Percentiles rank a stretch among this genome's conserved stretches.
Evolutionary conservation across 441 rosid species (phyloP).

Genomic region (Brassica balearica): DNA sequence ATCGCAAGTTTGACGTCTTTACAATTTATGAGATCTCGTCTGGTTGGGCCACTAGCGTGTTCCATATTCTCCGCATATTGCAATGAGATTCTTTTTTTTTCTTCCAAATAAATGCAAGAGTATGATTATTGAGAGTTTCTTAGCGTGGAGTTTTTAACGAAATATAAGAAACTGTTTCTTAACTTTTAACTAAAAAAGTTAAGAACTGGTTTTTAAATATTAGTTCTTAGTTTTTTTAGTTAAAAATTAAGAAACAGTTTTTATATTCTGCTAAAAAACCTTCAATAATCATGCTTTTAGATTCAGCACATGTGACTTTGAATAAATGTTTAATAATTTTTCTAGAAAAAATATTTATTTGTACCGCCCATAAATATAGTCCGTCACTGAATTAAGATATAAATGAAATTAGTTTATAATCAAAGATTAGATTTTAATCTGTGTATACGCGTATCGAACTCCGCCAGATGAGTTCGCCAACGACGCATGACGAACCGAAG

Average conservation of each 20-base stretch:
- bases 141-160: no score
- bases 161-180: no score
- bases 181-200: no score
- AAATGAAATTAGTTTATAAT: neutral
- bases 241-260: no score
- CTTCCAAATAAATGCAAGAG: neutral
- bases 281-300: neutral
- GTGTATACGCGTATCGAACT: no score
- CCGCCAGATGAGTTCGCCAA: no score
- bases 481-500: no score
- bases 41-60: slow-evolving; percentile 32
- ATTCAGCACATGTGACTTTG: slow-evolving; percentile 24
- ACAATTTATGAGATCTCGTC: slow-evolving; percentile 19
- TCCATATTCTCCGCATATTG: slow-evolving; percentile 34
- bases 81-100: neutral
- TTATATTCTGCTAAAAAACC: no score
- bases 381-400: neutral
- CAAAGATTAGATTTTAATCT: neutral
- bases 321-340: neutral
- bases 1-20: neutral
- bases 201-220: no score
- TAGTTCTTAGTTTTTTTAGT: no score
- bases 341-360: neutral
- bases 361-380: neutral
- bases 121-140: no score